Base-by-base conservation (phyloP, 2,329 filamentous ascomycete species). In the Knoxdaviesia proteae region DNA sequence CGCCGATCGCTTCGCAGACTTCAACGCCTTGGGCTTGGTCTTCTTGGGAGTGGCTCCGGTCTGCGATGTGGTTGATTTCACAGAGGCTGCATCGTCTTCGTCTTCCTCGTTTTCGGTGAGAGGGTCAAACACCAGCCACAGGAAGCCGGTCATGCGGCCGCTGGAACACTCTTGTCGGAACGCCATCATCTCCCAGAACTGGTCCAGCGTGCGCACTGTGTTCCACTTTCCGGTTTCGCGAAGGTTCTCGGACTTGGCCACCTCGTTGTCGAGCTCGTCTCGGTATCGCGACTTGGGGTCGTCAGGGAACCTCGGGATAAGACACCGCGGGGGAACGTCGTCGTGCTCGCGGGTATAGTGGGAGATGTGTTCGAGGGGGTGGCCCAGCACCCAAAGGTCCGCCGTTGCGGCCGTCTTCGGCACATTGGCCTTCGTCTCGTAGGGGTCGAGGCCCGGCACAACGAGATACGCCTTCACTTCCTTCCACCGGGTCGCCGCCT, bases 111-210 rank as follows among this genome's bases (percentile, higher is more conserved):
- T 35, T 8, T 9, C 29, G 3, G 34, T 38, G 6, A 11, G 39
- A 5, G 42, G 42, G 34, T 84, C 79, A 49, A 94, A 80, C 0
- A 94, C 78, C 31, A 94, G 63, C 88, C 92, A 98, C 31, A 96
- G 68, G 50, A 98, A 98, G 0, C 92, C 92, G 0, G 94, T 92
- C 53, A 94, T 68, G 11, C 87, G 71, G 0, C 90, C 92, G 34
- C 86, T 84, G 1, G 87, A 94, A 54, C 90, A 98, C 55, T 98
- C 90, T 56, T 96, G 90, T 44, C 90, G 70, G 54, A 83, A 96
- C 0, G 87, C 80, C 88, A 98, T 96, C 70, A 93, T 81, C 47
- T 98, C 90, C 90, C 90, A 98, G 54, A 98, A 98, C 50, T 87
- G 77, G n/a, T 87, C 82, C 36, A 98, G 62, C 0, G 76, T 81